A percentile compares a stretch with the other conserved stretches of the same genome.
Evolutionary conservation across 345 rosid species (phyloP).

Genomic region (Carallia brachiata): DNA sequence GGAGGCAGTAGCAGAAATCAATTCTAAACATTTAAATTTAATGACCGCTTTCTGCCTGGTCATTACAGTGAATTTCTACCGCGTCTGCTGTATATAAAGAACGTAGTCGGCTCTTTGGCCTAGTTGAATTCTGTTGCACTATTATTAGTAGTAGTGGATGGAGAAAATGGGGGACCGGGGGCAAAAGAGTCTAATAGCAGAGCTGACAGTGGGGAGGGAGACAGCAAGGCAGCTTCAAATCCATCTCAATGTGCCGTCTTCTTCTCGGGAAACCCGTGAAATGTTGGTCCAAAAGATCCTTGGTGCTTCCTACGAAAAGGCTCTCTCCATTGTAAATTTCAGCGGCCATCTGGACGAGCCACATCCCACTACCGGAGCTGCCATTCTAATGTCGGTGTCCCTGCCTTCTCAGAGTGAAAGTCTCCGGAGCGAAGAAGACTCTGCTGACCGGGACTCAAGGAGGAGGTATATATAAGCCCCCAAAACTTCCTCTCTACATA

Average conservation of each 20-base stretch:
- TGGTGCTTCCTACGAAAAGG: constrained; percentile 55
- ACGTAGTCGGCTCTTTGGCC: too few relatives aligned
- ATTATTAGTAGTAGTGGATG: constrained; percentile 9
- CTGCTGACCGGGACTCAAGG: constrained; percentile 50
- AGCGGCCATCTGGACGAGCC: constrained; percentile 13
- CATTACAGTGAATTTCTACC: too few relatives aligned
- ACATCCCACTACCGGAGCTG: constrained; percentile 11
- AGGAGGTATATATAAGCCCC: constrained; percentile 32
- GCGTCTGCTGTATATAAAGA: too few relatives aligned
- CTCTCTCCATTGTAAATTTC: constrained; percentile 51
- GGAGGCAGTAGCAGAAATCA: too few relatives aligned
- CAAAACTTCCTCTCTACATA: too few relatives aligned
- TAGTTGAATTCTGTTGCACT: too few relatives aligned
- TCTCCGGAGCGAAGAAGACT: constrained; percentile 57
- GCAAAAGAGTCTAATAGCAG: constrained; percentile 46
- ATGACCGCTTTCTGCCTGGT: too few relatives aligned
- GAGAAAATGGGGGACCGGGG: constrained; percentile 53
- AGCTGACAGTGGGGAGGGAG: constrained; percentile 62
- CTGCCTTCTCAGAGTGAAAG: constrained; percentile 48
- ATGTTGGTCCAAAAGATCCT: constrained; percentile 48
- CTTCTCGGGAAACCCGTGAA: constrained; percentile 45
- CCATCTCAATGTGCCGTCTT: constrained; percentile 43
- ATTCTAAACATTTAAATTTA: too few relatives aligned
- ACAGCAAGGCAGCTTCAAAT: constrained; percentile 47
- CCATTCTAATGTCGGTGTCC: constrained; percentile 36